Conservation (phyloP, 805 yeast genomes). For the Ogataea zsoltii region DNA sequence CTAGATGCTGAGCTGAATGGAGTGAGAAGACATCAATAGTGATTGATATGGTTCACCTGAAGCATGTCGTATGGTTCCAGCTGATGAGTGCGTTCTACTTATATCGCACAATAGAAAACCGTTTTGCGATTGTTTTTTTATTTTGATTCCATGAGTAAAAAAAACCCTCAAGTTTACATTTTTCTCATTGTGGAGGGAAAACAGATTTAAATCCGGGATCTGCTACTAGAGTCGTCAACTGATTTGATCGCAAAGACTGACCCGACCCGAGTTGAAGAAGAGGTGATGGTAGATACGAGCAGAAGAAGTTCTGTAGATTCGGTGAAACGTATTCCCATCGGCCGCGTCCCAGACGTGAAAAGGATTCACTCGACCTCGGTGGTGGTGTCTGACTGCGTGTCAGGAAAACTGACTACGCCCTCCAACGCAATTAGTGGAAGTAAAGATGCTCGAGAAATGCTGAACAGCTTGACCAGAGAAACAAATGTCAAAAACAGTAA, state of each 20-base stretch:
- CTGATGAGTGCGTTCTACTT: too few species aligned
- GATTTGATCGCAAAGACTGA: background rate
- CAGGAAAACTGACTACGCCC: background rate
- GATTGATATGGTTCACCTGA: too few species aligned
- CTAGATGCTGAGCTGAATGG: too few species aligned
- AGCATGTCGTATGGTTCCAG: too few species aligned
- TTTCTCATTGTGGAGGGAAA: background rate
- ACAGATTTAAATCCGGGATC: background rate
- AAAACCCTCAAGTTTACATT: background rate
- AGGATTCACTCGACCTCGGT: constrained; percentile 2
- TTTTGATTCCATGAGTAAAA: too few species aligned
- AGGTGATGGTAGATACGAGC: constrained; percentile 1
- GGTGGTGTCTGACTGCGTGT: constrained; percentile 1
- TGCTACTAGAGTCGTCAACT: background rate
- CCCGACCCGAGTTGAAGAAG: too few species aligned
- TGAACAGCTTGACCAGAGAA: constrained; percentile 3
- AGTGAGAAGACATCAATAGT: too few species aligned
- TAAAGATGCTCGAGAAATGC: constrained; percentile 1
- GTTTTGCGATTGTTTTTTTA: background rate
- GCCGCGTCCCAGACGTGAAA: background rate
- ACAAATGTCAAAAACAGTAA: constrained; percentile 10
- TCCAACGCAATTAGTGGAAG: background rate
- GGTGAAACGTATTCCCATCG: constrained; percentile 4
- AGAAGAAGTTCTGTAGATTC: constrained; percentile 4
- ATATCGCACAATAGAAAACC: constrained; percentile 1